phyloP scores from a whole-genome alignment of 2,329 filamentous ascomycete genomes.

The Verticillium nonalfalfae region DNA sequence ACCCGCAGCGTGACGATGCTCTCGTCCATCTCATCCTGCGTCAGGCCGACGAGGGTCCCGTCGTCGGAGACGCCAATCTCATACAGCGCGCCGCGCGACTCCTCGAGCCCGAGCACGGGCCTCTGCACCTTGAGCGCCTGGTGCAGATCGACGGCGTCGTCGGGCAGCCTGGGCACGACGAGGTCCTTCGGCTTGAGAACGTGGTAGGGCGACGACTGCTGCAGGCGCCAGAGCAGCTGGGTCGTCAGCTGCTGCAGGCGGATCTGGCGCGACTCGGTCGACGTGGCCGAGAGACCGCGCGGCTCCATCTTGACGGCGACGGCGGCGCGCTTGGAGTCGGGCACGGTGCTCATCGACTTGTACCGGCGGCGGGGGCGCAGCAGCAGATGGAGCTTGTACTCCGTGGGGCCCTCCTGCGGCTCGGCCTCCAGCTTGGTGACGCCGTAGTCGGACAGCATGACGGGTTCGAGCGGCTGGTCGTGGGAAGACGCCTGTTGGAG shows the following conservation, averaged over 20 bases:
- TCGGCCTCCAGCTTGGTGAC: constrained; percentile 80
- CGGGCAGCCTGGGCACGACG: constrained; percentile 68
- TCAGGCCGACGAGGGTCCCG: constrained; percentile 81
- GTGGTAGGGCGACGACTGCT: constrained; percentile 91
- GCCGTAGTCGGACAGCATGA: constrained; percentile 52
- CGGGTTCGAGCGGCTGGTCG: constrained; percentile 23
- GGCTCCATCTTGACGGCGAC: constrained; percentile 15
- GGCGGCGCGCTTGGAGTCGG: constrained; percentile 15
- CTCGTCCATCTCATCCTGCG: constrained; percentile 86
- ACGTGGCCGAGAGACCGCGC: constrained; percentile 25
- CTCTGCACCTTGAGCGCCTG: constrained; percentile 44
- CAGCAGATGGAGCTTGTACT: constrained; percentile 93
- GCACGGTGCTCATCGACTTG: constrained; percentile 58
- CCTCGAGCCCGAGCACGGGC: constrained; percentile 74
- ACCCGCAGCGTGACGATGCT: constrained; percentile 77
- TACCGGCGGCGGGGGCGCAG: constrained; percentile 73
- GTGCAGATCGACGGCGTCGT: constrained; percentile 45
- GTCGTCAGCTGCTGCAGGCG: constrained; percentile 89
- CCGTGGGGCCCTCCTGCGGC: constrained; percentile 87
- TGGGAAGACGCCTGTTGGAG: constrained; percentile 10
- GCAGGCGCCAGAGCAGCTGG: constrained; percentile 87
- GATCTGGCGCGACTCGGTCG: constrained; percentile 69
- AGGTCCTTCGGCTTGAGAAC: constrained; percentile 70
- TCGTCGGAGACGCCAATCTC: constrained; percentile 96
- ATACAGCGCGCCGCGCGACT: constrained; percentile 88